Conservation (phyloP, 169 alveolate species). For the Cryptosporidium felis region DNA sequence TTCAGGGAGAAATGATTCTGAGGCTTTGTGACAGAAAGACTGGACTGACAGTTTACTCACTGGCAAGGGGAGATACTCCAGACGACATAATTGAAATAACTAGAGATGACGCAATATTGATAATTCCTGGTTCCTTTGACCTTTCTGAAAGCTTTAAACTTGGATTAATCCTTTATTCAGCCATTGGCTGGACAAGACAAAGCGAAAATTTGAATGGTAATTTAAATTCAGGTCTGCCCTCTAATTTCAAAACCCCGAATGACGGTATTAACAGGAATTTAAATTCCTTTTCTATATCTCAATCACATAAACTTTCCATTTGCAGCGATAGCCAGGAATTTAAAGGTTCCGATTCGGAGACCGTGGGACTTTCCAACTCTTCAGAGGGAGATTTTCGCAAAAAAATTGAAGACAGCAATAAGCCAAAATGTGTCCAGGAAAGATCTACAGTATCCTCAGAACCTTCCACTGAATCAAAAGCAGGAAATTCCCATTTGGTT, state of each 20-base stretch:
- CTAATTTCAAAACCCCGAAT: too few species aligned
- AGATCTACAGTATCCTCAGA: too few species aligned
- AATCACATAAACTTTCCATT: conserved; percentile 5
- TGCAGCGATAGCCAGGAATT: too few species aligned
- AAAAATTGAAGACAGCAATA: too few species aligned
- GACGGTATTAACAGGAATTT: too few species aligned
- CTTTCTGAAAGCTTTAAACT: conserved; percentile 33
- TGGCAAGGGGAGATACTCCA: conserved; percentile 14
- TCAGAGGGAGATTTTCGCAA: too few species aligned
- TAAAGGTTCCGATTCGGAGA: too few species aligned
- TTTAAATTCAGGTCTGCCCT: too few species aligned
- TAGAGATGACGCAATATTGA: conserved; percentile 18
- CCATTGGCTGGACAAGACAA: conserved; percentile 29
- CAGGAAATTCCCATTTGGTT: not conserved
- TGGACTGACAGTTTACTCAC: conserved; percentile 6
- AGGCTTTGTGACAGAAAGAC: conserved; percentile 41
- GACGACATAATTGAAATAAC: conserved; percentile 35
- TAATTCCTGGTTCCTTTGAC: conserved; percentile 7
- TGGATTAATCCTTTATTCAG: conserved; percentile 38
- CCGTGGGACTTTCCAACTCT: too few species aligned
- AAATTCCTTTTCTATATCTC: not conserved
- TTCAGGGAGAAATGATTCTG: conserved; percentile 62
- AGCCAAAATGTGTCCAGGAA: too few species aligned
- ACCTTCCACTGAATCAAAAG: conserved; percentile 1
- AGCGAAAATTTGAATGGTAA: too few species aligned